Percentiles rank a stretch among this genome's conserved stretches.
These are phyloP conservation scores for Pontederia paniculata DNA, from an alignment of 176 grass and related monocot genomes.

Conservation along the genomic window DNA sequence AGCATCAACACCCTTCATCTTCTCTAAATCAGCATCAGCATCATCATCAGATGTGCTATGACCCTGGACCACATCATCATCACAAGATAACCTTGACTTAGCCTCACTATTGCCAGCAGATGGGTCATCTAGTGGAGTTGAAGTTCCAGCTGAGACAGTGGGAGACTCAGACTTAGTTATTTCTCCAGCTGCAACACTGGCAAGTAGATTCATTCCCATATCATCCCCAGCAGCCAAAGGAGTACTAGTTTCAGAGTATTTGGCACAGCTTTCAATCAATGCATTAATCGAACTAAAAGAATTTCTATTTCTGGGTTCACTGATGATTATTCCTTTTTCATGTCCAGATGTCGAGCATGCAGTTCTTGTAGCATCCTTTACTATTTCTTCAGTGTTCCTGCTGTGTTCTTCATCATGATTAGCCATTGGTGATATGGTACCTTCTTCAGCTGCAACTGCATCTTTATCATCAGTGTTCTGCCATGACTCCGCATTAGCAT, in stretches of 20 bases:
- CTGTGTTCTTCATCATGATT: constrained; percentile 38
- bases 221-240: constrained; percentile 61
- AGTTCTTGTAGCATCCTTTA: constrained; percentile 29
- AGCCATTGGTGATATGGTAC: constrained; percentile 40
- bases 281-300: constrained; percentile 79
- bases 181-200: constrained; percentile 79
- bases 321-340: constrained; percentile 33
- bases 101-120: constrained; percentile 23
- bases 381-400: constrained; percentile 31
- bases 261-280: constrained; percentile 68
- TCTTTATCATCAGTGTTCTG: constrained; percentile 55
- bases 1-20: constrained; percentile 21
- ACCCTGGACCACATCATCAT: constrained; percentile 21
- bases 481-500: constrained; percentile 44
- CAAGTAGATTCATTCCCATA: constrained; percentile 83
- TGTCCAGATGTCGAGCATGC: constrained; percentile 29
- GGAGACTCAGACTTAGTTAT: constrained; percentile 67
- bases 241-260: constrained; percentile 53
- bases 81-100: constrained; percentile 31
- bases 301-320: constrained; percentile 29
- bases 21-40: constrained; percentile 26
- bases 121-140: constrained; percentile 27
- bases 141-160: constrained; percentile 31
- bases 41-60: constrained; percentile 21
- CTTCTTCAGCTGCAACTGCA: constrained; percentile 37